Base-by-base conservation (phyloP, 116 monocot species). In the Zostera marina region DNA sequence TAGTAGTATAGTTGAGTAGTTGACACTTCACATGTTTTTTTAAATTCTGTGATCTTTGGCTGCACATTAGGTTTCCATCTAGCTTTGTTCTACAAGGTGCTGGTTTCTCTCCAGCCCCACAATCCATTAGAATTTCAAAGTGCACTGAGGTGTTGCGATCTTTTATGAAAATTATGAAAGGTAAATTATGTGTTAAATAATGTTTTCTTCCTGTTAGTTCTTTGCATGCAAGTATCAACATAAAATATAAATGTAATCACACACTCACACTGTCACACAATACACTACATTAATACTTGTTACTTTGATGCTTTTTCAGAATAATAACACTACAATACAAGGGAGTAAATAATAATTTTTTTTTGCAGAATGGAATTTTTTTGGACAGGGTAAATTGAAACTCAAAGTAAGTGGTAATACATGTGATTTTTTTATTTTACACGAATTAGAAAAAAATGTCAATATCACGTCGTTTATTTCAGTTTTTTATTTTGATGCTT, bases 321-420 rank as follows among this genome's bases (percentile, higher is more conserved):
- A n/a, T n/a, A n/a, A n/a, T n/a, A n/a, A 19, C 8, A 40, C 5
- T n/a, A 56, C 8, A 32, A 13, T 39, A 15, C 38, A 15, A 32
- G 25, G 15, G 15, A 56, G 56, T 5, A 32, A 8, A 19, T 57
- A 6, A 12, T 7, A 23, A 22, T n/a, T 13, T 47, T 26, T 41
- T 10, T 48, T 60, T 76, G 73, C 72, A 90, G 90, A 54, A 58
- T 90, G 81, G 81, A 53, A 81, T 72, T 90, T 84, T 67, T 90
- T 84, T 59, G 47, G 56, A 43, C 67, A 66, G 52, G 81, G 79
- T 22, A 56, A 52, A 13, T 60, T 79, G 57, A 71, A 54, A 54
- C 59, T 78, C 58, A 73, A 84, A 80, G 89, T 79, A 64, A 43
- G 54, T 52, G 13, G 15, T 59, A 59, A 22, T 2, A 14, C 22